These are phyloP conservation scores for Posidonia australis DNA, from an alignment of 106 monocot species.

Conservation along the genomic window DNA sequence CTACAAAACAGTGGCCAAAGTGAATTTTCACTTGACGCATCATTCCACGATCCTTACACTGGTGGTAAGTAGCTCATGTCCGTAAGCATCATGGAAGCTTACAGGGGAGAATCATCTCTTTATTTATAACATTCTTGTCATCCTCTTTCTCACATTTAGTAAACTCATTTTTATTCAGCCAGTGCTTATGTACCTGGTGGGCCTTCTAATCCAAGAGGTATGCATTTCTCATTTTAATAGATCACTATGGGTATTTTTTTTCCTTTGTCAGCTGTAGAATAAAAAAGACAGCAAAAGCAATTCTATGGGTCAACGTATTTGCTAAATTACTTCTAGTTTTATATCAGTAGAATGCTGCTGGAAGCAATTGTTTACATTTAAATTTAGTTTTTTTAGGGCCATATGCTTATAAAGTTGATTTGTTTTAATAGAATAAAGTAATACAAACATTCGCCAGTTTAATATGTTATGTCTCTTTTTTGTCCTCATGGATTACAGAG, in stretches of 20 bases:
- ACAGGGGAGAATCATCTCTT: not conserved
- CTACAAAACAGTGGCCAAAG: conserved; percentile 84
- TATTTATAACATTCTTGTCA: not conserved
- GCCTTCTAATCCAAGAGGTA: conserved; percentile 49
- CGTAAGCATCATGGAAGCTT: not conserved
- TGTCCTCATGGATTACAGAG: conserved; percentile 27
- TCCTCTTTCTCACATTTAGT: conserved; percentile 1
- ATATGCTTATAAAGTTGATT: too few species aligned
- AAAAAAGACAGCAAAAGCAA: not conserved
- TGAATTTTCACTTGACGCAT: conserved; percentile 50
- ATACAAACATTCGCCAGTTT: not conserved
- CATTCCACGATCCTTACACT: conserved; percentile 89
- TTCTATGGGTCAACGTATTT: not conserved
- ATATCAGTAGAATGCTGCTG: too few species aligned
- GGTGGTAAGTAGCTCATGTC: conserved; percentile 46
- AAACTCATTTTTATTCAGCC: conserved; percentile 33
- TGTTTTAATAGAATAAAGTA: not conserved
- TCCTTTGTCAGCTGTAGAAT: not conserved
- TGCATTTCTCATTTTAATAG: not conserved
- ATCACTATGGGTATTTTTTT: not conserved
- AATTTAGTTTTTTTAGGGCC: too few species aligned
- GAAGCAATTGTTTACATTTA: too few species aligned
- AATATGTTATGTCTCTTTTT: conserved; percentile 1
- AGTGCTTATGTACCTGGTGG: conserved; percentile 85
- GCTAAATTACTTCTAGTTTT: too few species aligned